Evolutionary conservation across 106 monocot species (phyloP).

Genomic region (Dendrobium catenatum): DNA sequence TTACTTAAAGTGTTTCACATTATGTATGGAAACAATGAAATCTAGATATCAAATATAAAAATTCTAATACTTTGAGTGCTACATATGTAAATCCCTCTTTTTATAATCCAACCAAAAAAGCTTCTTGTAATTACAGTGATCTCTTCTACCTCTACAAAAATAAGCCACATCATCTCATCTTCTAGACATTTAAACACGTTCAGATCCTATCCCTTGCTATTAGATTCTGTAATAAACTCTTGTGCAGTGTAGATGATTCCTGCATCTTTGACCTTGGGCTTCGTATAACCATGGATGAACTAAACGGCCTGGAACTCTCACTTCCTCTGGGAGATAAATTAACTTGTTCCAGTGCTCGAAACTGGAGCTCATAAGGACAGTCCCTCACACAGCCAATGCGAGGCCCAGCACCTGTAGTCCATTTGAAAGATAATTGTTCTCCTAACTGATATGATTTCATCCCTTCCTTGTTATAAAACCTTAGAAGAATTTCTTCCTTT

Average conservation of each 20-base stretch:
- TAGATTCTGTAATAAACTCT: neutral
- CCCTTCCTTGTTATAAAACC: neutral
- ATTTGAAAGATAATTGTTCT: conserved; percentile 25
- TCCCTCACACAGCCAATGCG: conserved; percentile 45
- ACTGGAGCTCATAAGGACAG: conserved; percentile 29
- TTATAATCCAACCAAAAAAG: neutral
- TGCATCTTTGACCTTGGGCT: neutral
- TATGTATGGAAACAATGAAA: too few relatives aligned
- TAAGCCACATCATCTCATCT: too few relatives aligned
- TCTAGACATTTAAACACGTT: too few relatives aligned
- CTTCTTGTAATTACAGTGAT: neutral
- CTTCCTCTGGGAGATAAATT: conserved; percentile 24
- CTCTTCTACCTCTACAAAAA: neutral
- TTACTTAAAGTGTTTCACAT: too few relatives aligned
- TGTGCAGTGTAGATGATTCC: neutral
- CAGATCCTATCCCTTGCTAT: neutral
- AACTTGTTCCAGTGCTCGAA: conserved; percentile 37
- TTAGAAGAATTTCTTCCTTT: neutral
- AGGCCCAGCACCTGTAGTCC: conserved; percentile 33
- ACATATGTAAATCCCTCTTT: neutral
- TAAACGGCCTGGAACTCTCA: neutral
- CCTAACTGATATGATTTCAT: conserved; percentile 10
- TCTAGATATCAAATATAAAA: too few relatives aligned
- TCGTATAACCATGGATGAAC: neutral
- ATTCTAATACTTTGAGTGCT: too few relatives aligned